Percentiles rank a stretch among this genome's conserved stretches.
These are phyloP conservation scores for Yamadazyma dendronema DNA, from an alignment of 1,139 yeast genomes.

Conservation along the genomic window DNA sequence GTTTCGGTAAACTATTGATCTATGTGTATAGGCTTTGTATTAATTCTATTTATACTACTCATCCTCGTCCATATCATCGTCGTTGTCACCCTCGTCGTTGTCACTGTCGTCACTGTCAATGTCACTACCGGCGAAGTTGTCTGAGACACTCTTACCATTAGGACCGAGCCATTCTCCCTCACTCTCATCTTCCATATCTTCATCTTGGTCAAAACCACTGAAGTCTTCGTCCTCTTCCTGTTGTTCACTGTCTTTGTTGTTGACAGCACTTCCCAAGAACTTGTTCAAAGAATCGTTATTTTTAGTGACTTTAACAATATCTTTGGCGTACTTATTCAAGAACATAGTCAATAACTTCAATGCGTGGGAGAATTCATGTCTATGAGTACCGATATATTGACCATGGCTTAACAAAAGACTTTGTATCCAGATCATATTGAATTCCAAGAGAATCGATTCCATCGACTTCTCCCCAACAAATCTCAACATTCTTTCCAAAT, in stretches of 20 bases:
- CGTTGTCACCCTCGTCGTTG: conserved; percentile 8
- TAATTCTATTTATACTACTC: background rate
- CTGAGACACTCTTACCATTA: conserved; percentile 7
- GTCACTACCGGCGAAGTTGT: conserved; percentile 6
- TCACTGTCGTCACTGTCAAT: conserved; percentile 11
- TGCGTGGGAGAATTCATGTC: conserved; percentile 63
- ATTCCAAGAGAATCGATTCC: conserved; percentile 85
- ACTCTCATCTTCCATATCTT: conserved; percentile 12
- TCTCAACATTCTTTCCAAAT: conserved; percentile 62
- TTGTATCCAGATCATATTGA: conserved; percentile 78
- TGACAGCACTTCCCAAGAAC: conserved; percentile 31
- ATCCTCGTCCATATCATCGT: conserved; percentile 10
- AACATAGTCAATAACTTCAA: conserved; percentile 75
- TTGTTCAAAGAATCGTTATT: conserved; percentile 54
- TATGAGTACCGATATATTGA: conserved; percentile 60
- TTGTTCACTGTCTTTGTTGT: conserved; percentile 17
- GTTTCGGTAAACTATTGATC: no score
- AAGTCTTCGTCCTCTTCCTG: conserved; percentile 18
- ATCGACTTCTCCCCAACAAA: conserved; percentile 71
- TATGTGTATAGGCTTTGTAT: no score
- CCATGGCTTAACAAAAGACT: conserved; percentile 73
- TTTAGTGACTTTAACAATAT: conserved; percentile 55
- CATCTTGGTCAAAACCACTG: conserved; percentile 16
- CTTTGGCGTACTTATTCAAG: conserved; percentile 72
- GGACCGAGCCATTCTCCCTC: conserved; percentile 24